These are phyloP conservation scores for Annulohypoxylon stygium DNA, from an alignment of 495 filamentous ascomycete genomes.

Conservation along the genomic window DNA sequence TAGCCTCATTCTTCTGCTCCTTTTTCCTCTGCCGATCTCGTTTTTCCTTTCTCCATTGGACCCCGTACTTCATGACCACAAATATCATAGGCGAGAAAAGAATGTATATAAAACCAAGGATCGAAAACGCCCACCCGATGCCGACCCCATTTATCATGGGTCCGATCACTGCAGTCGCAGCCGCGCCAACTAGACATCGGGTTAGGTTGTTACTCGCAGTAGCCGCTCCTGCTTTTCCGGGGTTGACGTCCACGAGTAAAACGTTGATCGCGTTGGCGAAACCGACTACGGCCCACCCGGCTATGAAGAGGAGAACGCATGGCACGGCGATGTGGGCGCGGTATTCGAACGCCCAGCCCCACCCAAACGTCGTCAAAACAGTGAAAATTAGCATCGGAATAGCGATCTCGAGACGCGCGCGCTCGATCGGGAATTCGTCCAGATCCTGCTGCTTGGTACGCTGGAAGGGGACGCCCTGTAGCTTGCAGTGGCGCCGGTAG, in stretches of 20 bases:
- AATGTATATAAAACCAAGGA: conserved; percentile 69
- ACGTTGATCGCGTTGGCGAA: conserved; percentile 64
- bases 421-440: conserved; percentile 72
- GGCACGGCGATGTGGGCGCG: conserved; percentile 59
- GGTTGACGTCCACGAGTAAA: conserved; percentile 76
- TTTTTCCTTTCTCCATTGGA: conserved; percentile 54
- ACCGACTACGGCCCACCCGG: conserved; percentile 63
- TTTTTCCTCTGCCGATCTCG: conserved; percentile 31
- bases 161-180: conserved; percentile 71
- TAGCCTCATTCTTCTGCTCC: conserved; percentile 8
- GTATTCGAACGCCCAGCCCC: conserved; percentile 70
- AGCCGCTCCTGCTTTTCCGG: conserved; percentile 70
- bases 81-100: conserved; percentile 66
- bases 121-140: conserved; percentile 76
- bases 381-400: conserved; percentile 62
- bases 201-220: conserved; percentile 79
- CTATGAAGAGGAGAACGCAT: conserved; percentile 68
- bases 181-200: conserved; percentile 76
- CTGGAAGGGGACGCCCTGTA: conserved; percentile 58
- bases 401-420: conserved; percentile 70
- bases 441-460: conserved; percentile 64
- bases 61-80: conserved; percentile 55
- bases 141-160: conserved; percentile 77
- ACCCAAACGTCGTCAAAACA: conserved; percentile 57
- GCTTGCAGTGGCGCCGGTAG: conserved; percentile 61